Evolutionary conservation across 768 basidiomycete species (phyloP), one percentile per base, ranked within the genome.

Genomic region (Psilocybe subaeruginosa): DNA sequence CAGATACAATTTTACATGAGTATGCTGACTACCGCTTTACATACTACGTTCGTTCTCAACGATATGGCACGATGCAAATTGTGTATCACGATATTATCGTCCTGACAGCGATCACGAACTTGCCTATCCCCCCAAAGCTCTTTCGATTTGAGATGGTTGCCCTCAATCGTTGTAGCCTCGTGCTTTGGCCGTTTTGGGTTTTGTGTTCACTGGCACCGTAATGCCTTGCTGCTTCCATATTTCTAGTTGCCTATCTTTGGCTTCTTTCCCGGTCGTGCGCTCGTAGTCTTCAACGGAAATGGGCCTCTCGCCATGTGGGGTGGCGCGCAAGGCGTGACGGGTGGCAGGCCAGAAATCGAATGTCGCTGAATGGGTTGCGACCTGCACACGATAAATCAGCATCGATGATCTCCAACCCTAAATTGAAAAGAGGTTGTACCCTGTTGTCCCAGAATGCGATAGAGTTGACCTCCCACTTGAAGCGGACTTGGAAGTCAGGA

Each of bases 371-470:
- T 95, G 93, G 12, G 82, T 90, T 43, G 88, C 87, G 60, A 91
- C 69, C 89, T 90, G 62, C n/a, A 54, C n/a, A 53, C 19, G 31
- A 30, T 19, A 12, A 30, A 8, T 39, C n/a, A 31, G 6, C 17
- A 29, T 16, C 27, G 6, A 47, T 17, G 4, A 33, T 49, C 30
- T 50, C 31, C 35, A 53, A 19, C 19, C 14, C 46, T 17, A 51
- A 41, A 27, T 31, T 4, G 50, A 12, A 7, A 53, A 12, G 43
- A 8, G 23, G 56, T 43, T 82, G 41, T 64, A 90, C 90, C 72
- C 92, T 80, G 73, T 93, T 93, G 68, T 94, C 91, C 92, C 93
- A 94, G 71, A 93, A 79, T n/a, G 91, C 92, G 55, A 93, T 77
- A 45, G 89, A 88, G 69, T 92, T 86, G 39, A 80, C 76, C 70